Evolutionary conservation across 106 monocot genomes (phyloP).

Genomic region (Allium cepa): DNA sequence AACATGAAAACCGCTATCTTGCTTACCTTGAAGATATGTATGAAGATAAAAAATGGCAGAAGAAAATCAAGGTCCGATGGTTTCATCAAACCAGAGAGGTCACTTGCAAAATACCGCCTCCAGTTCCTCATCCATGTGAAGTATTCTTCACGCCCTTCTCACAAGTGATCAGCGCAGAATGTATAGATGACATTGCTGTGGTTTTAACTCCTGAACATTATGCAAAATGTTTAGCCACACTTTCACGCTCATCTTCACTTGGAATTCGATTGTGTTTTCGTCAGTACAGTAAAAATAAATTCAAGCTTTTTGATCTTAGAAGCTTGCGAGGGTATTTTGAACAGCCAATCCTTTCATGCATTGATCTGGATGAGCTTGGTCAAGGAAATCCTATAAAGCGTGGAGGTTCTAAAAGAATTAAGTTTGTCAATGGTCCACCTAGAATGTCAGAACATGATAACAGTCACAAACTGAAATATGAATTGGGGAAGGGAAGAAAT

Average conservation of each 20-base stretch:
- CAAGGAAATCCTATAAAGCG: slow-evolving; percentile 12
- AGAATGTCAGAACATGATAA: slow-evolving; percentile 9
- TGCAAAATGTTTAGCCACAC: slow-evolving; percentile 52
- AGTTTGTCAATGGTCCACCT: slow-evolving; percentile 21
- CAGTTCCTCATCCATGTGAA: slow-evolving; percentile 77
- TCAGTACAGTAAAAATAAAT: slow-evolving; percentile 85
- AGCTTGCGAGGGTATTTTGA: slow-evolving; percentile 72
- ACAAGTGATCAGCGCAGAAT: slow-evolving; percentile 94
- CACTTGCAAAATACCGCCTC: slow-evolving; percentile 62
- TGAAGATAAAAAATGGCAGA: slow-evolving; percentile 94
- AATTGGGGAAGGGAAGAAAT: slow-evolving; percentile 22
- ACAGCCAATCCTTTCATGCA: slow-evolving; percentile 54
- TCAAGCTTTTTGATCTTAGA: slow-evolving; percentile 74
- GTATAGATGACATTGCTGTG: slow-evolving; percentile 81
- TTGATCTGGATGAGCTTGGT: slow-evolving; percentile 32
- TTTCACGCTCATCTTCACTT: slow-evolving; percentile 28
- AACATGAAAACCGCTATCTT: slow-evolving; percentile 70
- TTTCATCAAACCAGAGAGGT: slow-evolving; percentile 93
- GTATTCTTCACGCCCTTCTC: slow-evolving; percentile 82
- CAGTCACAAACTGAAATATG: slow-evolving; percentile 19
- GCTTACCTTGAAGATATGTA: slow-evolving; percentile 99
- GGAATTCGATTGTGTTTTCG: slow-evolving; percentile 75
- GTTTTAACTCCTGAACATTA: slow-evolving; percentile 84
- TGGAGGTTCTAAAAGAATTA: slow-evolving; percentile 35
- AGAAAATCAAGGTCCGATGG: slow-evolving; percentile 95